Evolutionary conservation across 2,329 filamentous ascomycete species (phyloP), one percentile per base, ranked within the genome.

Genomic region (Sporothrix pseudoabietina): DNA sequence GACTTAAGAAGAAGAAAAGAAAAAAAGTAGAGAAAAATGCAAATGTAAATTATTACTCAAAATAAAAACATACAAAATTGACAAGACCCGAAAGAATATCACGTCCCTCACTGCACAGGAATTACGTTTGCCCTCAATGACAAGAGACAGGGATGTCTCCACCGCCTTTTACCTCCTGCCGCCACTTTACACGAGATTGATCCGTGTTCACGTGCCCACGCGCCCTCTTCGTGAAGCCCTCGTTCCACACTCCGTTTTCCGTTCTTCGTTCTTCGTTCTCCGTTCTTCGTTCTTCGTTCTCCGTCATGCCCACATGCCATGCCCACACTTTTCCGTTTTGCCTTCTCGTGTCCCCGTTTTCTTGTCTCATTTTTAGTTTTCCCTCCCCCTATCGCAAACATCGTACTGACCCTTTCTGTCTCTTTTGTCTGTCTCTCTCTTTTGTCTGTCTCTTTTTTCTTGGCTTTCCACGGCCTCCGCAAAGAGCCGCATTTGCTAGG

Each of bases 141-240:
- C 16, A n/a, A 54, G 10, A 55, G 52, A 55, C 9, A 26, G 52
- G 52, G 7, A 55, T 30, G 55, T 12, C 44, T 30, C 55, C 55
- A 35, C 55, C 26, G 55, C 30, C 55, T 26, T 26, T 26, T 22
- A 3, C 52, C 9, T 26, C 12, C 52, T 6, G 14, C 52, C 32
- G 22, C 35, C 59, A 44, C 59, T 65, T 44, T 44, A 65, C 59
- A 65, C 39, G 59, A 65, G 59, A 14, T 26, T 49, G 26, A 32
- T 68, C 59, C 41, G 63, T 3, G 69, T 44, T 69, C 72, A 73
- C 72, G 68, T 73, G 72, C 49, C 39, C 55, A 70, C 72, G 72
- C 72, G 72, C 72, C 57, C 44, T 66, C 54, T 49, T 55, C 72
- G 72, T 70, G 72, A 59, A 57, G 47, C 22, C 68, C 32, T 69